Base-by-base conservation (phyloP, 495 filamentous ascomycete genomes). In the Copromyces sp. region DNA sequence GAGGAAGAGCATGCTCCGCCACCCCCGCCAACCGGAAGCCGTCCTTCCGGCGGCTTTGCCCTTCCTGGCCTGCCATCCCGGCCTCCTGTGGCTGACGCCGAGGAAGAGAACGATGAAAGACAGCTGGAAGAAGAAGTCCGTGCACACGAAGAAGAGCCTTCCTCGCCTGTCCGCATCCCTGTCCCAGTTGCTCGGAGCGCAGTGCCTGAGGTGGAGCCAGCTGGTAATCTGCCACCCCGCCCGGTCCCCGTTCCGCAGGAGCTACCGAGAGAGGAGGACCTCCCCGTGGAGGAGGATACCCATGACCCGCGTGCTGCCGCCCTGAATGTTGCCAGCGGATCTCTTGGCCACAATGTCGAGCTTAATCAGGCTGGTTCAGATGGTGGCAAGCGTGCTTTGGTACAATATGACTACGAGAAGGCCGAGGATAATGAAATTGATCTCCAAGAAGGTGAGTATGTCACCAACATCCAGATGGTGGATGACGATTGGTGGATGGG, bases 401-500 rank as follows among this genome's bases (percentile, higher is more conserved):
- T 94, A 68, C 91, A 96, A 74, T 99, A 93, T 80, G 96, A 99
- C 78, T 99, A 99, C 75, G 94, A 97, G 73, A 97, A 94, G 79
- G 94, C 93, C 3, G 95, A 99, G 81, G 93, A 97, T 71, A 99
- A 99, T 78, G 95, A 99, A 80, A 84, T 98, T 59, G 93, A 97
- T 72, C 85, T 99, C 4, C 85, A 85, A n/a, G 95, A 99, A 81
- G 94, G 94, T 20, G 93, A 97, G 71, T 89, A 90, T 75, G 90
- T 99, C 42, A 94, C 90, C n/a, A 90, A 97, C 74, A 97, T 99
- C 77, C 94, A 99, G 65, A 96, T 97, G 93, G 94, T 99, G 2
- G 96, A 99, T 74, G 87, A 88, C 68, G 95, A 98, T 79, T 99
- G 95, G 95, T 99, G 95, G 95, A 90, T 95, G 87, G 95, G 95